Conservation (phyloP, 441 rosid species). For the Adansonia gregorii region DNA sequence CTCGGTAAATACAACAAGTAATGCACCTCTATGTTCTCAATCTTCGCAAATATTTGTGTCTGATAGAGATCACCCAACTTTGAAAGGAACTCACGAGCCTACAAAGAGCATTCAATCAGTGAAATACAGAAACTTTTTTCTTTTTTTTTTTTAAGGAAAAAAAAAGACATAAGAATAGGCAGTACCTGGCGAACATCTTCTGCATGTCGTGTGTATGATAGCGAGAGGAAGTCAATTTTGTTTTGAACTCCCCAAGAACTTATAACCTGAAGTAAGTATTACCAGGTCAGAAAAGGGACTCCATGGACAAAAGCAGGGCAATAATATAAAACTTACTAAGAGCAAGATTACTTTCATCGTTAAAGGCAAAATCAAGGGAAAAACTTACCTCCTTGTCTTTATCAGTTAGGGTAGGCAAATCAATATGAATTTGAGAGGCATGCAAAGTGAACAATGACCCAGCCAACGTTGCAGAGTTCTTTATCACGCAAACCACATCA, state of each 20-base stretch:
- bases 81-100: constrained; percentile 88
- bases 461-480: constrained; percentile 88
- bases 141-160: constrained; percentile 37
- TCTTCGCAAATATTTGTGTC: constrained; percentile 95
- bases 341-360: neutral
- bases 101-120: constrained; percentile 25
- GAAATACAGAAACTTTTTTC: neutral
- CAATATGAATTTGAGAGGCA: constrained; percentile 85
- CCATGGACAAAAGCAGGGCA: constrained; percentile 10
- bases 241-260: constrained; percentile 93
- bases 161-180: constrained; percentile 30
- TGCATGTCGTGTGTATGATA: constrained; percentile 90
- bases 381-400: constrained; percentile 83
- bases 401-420: constrained; percentile 87
- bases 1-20: neutral
- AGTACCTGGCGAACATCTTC: constrained; percentile 94
- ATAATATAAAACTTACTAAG: neutral
- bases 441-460: constrained; percentile 91
- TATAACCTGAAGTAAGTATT: constrained; percentile 62
- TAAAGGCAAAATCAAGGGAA: constrained; percentile 4
- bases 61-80: constrained; percentile 86
- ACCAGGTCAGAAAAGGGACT: constrained; percentile 10
- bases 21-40: constrained; percentile 91
- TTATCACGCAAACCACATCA: constrained; percentile 84
- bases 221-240: constrained; percentile 92